A percentile compares a stretch with the other conserved stretches of the same genome.
Evolutionary conservation across 805 yeast genomes (phyloP).

Genomic region (Candida sanyiensis): DNA sequence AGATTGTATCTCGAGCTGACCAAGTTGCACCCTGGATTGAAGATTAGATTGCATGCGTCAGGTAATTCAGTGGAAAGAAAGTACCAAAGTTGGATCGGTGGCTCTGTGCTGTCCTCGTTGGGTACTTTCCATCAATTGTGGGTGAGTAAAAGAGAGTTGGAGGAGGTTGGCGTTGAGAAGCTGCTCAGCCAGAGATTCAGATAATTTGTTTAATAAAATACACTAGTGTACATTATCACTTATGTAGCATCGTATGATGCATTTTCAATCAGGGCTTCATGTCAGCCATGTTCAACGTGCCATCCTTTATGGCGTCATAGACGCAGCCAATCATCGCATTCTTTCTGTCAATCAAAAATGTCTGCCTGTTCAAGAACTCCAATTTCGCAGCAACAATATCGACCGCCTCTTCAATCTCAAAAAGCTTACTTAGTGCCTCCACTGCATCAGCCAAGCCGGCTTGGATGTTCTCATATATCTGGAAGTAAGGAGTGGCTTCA

Average conservation of each 20-base stretch:
- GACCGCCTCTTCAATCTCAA: slow-evolving; percentile 37
- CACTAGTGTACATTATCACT: neutral
- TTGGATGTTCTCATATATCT: slow-evolving; percentile 68
- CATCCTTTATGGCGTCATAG: slow-evolving; percentile 7
- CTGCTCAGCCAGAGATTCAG: slow-evolving; percentile 78
- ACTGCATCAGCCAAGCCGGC: slow-evolving; percentile 56
- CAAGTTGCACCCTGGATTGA: slow-evolving; percentile 72
- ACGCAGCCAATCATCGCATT: slow-evolving; percentile 34
- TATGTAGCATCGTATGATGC: neutral
- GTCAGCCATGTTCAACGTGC: slow-evolving; percentile 6
- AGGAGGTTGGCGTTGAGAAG: slow-evolving; percentile 82
- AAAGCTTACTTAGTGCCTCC: slow-evolving; percentile 60
- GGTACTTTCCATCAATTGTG: slow-evolving; percentile 95
- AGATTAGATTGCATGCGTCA: slow-evolving; percentile 74
- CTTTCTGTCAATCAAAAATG: slow-evolving; percentile 32
- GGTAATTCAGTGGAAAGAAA: slow-evolving; percentile 76
- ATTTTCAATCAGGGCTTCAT: neutral
- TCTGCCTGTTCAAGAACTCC: slow-evolving; percentile 33
- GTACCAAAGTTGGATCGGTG: slow-evolving; percentile 88
- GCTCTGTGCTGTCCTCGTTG: slow-evolving; percentile 77
- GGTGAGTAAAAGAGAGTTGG: slow-evolving; percentile 84
- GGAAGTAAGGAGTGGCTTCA: slow-evolving; percentile 44
- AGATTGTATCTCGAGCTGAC: slow-evolving; percentile 67
- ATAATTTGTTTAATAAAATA: slow-evolving; percentile 28
- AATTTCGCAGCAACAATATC: slow-evolving; percentile 30